Conservation (phyloP, 2,329 filamentous ascomycete genomes). For the Camillea tinctor region DNA sequence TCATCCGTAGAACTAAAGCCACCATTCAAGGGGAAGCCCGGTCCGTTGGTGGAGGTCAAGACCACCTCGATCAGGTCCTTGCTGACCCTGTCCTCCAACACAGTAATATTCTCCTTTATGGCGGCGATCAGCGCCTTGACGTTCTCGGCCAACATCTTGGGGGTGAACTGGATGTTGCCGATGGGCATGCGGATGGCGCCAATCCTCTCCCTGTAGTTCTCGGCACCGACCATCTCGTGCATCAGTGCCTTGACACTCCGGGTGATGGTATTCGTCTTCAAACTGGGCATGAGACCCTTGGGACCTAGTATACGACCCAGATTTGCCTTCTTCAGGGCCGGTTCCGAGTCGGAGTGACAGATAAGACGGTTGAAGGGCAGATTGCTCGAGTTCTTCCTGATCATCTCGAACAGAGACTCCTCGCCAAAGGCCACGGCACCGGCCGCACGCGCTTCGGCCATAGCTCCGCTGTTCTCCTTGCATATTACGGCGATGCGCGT, state of each 20-base stretch:
- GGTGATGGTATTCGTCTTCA: conserved; percentile 86
- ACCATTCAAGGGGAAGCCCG: conserved; percentile 84
- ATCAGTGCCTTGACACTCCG: conserved; percentile 74
- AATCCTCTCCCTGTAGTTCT: conserved; percentile 80
- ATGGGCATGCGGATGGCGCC: conserved; percentile 88
- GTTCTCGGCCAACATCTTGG: conserved; percentile 82
- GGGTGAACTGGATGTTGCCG: conserved; percentile 85
- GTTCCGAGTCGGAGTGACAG: conserved; percentile 76
- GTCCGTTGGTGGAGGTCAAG: conserved; percentile 81
- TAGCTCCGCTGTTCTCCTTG: conserved; percentile 73
- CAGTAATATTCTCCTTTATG: conserved; percentile 74
- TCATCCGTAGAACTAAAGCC: conserved; percentile 66
- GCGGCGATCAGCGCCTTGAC: conserved; percentile 73
- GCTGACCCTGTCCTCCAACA: conserved; percentile 59
- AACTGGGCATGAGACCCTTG: conserved; percentile 86
- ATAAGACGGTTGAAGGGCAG: conserved; percentile 89
- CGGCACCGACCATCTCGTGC: conserved; percentile 77
- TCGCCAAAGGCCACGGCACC: conserved; percentile 85
- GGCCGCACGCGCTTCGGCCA: conserved; percentile 69
- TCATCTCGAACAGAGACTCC: conserved; percentile 77
- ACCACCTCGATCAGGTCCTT: conserved; percentile 77
- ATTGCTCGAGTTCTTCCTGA: conserved; percentile 64
- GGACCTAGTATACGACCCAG: conserved; percentile 83
- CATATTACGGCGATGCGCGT: conserved; percentile 88
- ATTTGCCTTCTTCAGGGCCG: conserved; percentile 76